These are phyloP conservation scores for Tardiomyces depauwii DNA, from an alignment of 1,139 yeast genomes.

Conservation along the genomic window DNA sequence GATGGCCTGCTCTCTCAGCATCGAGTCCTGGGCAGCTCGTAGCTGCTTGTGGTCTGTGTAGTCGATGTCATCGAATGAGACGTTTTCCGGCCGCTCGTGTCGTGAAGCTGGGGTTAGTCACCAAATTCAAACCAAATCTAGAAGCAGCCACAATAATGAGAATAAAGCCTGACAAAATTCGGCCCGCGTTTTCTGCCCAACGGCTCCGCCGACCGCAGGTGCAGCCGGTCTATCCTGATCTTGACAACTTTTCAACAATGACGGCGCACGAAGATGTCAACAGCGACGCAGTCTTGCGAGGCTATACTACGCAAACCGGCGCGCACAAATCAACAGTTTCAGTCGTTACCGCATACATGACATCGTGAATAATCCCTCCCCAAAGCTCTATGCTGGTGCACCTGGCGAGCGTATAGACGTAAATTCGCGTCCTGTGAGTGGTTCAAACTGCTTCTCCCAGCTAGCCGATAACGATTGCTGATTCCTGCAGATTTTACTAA, in stretches of 20 bases:
- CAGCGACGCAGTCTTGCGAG: too few species aligned
- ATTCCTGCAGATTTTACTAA: too few species aligned
- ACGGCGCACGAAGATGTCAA: too few species aligned
- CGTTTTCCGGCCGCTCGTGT: constrained; percentile 61
- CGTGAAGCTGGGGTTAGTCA: background rate
- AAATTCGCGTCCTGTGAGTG: background rate
- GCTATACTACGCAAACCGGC: too few species aligned
- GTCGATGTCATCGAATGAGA: constrained; percentile 76
- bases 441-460: background rate
- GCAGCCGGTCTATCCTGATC: background rate
- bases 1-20: constrained; percentile 74
- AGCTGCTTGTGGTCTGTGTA: constrained; percentile 56
- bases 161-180: background rate
- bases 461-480: background rate
- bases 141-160: background rate
- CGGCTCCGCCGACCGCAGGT: background rate
- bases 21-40: constrained; percentile 61
- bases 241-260: too few species aligned
- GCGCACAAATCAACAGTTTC: background rate
- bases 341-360: background rate
- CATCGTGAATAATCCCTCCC: background rate
- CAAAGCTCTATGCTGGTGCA: background rate
- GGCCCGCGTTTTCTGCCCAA: background rate
- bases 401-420: background rate
- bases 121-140: background rate